Base-by-base conservation (phyloP, 2,329 filamentous ascomycete genomes). In the Nemania sp. region DNA sequence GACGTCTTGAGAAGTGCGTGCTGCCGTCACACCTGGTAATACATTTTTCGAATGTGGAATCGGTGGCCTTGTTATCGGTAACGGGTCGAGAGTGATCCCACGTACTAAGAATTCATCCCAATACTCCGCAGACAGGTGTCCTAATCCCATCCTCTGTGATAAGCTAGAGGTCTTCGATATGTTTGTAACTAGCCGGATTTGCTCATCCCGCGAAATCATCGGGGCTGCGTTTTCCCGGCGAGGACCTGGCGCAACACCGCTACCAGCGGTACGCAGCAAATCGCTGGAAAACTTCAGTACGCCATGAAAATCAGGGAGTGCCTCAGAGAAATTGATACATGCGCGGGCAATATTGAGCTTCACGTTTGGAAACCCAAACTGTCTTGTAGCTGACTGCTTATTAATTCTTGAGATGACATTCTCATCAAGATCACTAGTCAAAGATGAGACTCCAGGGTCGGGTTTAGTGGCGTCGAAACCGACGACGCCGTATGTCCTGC, bases 21-120 rank as follows among this genome's bases (percentile, higher is more conserved):
- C 82, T 1, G 83, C 82, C 0, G 82, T 80, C 3, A 82, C 83
- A 8, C 85, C 86, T 0, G 86, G 85, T 15, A 89, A 79, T 18
- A 86, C 82, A 63, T 81, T 86, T 69, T 83, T 87, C 1, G 85
- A 83, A 74, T 94, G 92, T 5, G 90, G 85, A 59, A 93, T 86
- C 0, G 93, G 90, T 18, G 86, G 86, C 71, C 87, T 86, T 11
- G 86, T 85, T 49, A 83, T 80, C 10, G 89, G 83, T 43, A 88
- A 79, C 26, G 91, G 84, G 58, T 94, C 88, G 51, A 97, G 82
- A 62, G 90, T 88, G 73, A 97, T 83, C 70, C 89, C 89, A 57
- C 96, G 90, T 54, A 99, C 87, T 8, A 99, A 84, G 74, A 98
- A 98, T 75, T 97, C 93, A 78, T 99, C 96, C 96, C 96, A 99